Evolutionary conservation across 2,329 filamentous ascomycete species (phyloP).

Genomic region (Penicillium sp.): DNA sequence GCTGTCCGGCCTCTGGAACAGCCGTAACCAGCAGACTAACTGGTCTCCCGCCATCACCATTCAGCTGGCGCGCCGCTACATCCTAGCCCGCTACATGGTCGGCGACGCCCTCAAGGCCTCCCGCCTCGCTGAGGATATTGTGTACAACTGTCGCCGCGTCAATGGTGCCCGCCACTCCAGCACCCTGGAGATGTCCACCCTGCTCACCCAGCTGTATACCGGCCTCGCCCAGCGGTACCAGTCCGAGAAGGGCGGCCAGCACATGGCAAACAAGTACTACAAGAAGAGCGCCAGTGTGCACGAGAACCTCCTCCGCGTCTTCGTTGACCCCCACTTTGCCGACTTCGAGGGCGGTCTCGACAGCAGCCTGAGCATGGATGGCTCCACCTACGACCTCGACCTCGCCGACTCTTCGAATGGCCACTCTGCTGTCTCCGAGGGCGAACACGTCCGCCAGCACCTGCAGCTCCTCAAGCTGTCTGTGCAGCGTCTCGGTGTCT

Average conservation of each 20-base stretch:
- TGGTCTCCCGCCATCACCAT: slow-evolving; percentile 48
- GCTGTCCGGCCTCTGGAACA: slow-evolving; percentile 46
- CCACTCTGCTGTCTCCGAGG: slow-evolving; percentile 22
- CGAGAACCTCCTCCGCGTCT: slow-evolving; percentile 38
- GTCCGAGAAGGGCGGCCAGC: slow-evolving; percentile 30
- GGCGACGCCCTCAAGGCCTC: slow-evolving; percentile 47
- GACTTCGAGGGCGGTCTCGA: slow-evolving; percentile 29
- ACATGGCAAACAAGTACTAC: slow-evolving; percentile 40
- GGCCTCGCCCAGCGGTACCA: slow-evolving; percentile 37
- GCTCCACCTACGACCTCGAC: slow-evolving; percentile 23
- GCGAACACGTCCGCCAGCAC: slow-evolving; percentile 36
- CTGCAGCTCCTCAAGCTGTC: slow-evolving; percentile 41
- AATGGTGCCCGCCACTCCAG: slow-evolving; percentile 48
- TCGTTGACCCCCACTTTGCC: slow-evolving; percentile 33
- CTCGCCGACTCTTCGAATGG: slow-evolving; percentile 18
- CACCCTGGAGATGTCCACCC: slow-evolving; percentile 49
- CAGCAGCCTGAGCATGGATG: slow-evolving; percentile 20
- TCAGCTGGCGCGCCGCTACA: slow-evolving; percentile 50
- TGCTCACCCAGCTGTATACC: slow-evolving; percentile 53
- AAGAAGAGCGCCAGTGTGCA: slow-evolving; percentile 39
- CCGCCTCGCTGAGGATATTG: slow-evolving; percentile 53
- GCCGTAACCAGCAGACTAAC: slow-evolving; percentile 43
- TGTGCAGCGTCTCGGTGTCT: slow-evolving; percentile 40
- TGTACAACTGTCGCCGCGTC: slow-evolving; percentile 55
- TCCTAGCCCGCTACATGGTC: slow-evolving; percentile 51